Conservation (phyloP, 164 flowering plant genomes). For the Stephania cephalantha region DNA sequence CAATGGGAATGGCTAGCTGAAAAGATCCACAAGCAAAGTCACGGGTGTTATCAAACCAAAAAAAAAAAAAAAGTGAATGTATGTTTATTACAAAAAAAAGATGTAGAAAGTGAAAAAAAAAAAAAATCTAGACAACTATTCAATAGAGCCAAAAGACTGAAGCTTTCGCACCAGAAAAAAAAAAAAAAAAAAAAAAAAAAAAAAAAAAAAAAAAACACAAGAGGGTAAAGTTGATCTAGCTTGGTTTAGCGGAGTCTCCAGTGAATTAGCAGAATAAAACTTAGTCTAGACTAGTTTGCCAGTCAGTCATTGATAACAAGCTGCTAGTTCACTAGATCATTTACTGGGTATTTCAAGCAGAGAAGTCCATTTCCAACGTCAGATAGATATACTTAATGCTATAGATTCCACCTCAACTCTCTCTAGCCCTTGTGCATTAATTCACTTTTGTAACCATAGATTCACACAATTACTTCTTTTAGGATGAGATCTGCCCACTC, state of each 20-base stretch:
- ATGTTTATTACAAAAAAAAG: not conserved
- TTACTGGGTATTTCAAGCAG: not conserved
- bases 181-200: no score
- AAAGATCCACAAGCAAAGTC: slow-evolving; percentile 4
- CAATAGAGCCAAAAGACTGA: not conserved
- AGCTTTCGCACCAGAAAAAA: no score
- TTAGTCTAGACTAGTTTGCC: not conserved
- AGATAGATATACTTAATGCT: not conserved
- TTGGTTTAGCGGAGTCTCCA: not conserved
- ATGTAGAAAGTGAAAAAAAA: not conserved
- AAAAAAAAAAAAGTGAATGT: no score
- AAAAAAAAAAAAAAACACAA: no score
- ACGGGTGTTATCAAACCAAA: no score
- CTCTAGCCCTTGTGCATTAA: not conserved
- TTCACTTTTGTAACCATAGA: not conserved
- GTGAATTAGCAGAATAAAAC: not conserved
- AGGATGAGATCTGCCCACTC: not conserved
- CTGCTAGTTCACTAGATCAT: not conserved
- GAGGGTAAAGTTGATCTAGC: not conserved
- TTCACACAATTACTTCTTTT: not conserved
- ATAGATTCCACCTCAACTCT: not conserved
- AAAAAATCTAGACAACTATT: no score
- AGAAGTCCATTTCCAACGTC: not conserved
- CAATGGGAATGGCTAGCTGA: slow-evolving; percentile 94
- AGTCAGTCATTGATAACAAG: not conserved